Percentiles rank a stretch among this genome's conserved stretches.
Evolutionary conservation across 1,139 yeast species (phyloP).

Genomic region (Blastobotrys illinoisensis): DNA sequence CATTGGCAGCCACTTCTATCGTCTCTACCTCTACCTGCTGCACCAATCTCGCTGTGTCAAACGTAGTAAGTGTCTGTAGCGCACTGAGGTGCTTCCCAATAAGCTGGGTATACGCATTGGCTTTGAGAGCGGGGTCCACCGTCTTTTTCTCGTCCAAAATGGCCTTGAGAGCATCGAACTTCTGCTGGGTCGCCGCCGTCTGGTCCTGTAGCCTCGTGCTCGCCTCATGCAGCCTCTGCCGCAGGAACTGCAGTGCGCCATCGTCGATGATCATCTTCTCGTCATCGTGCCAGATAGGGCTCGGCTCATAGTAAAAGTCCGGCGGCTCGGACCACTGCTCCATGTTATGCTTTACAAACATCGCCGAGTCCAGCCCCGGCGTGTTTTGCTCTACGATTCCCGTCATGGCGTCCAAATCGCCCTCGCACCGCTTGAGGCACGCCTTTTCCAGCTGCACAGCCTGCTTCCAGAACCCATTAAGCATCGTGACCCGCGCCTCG

Average conservation of each 20-base stretch:
- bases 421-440: constrained; percentile 48
- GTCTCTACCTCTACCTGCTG: constrained; percentile 87
- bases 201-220: constrained; percentile 23
- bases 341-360: constrained; percentile 87
- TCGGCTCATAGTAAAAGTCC: constrained; percentile 80
- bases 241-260: constrained; percentile 60
- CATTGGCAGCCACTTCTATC: constrained; percentile 81
- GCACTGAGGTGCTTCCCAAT: constrained; percentile 50
- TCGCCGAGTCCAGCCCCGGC: constrained; percentile 73
- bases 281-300: constrained; percentile 96
- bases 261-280: constrained; percentile 62
- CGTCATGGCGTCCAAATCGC: constrained; percentile 50
- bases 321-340: constrained; percentile 77
- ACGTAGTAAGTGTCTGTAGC: constrained; percentile 59
- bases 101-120: constrained; percentile 39
- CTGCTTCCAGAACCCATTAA: constrained; percentile 64
- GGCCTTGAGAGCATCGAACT: constrained; percentile 26
- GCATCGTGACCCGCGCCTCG: constrained; percentile 66
- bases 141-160: constrained; percentile 24
- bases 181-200: constrained; percentile 30
- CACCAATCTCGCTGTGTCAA: constrained; percentile 67
- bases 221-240: constrained; percentile 47
- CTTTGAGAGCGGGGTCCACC: constrained; percentile 18
- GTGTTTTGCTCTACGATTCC: constrained; percentile 61
- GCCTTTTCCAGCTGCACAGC: constrained; percentile 63